These are phyloP conservation scores for Leccinum variicolor DNA, from an alignment of 768 basidiomycete species.

Conservation along the genomic window DNA sequence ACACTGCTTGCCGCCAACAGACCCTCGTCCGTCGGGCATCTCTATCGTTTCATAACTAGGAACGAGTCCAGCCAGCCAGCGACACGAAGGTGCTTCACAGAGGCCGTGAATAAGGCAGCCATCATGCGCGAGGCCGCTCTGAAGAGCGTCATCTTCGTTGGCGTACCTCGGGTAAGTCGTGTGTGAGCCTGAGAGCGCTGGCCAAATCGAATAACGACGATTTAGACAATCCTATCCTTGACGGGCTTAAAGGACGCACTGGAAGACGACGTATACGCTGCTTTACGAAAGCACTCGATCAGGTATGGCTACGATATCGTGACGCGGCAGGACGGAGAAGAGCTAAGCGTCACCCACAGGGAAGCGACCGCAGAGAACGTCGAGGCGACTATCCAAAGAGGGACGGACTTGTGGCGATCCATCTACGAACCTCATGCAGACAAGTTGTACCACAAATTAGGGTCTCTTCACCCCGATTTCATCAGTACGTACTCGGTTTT, in stretches of 20 bases:
- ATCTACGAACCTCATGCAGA: constrained; percentile 88
- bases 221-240: constrained; percentile 78
- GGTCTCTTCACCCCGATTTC: constrained; percentile 89
- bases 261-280: constrained; percentile 76
- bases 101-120: constrained; percentile 70
- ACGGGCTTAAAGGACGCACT: constrained; percentile 71
- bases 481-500: constrained; percentile 63
- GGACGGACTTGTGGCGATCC: constrained; percentile 73
- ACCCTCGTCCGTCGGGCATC: constrained; percentile 71
- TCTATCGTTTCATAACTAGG: constrained; percentile 76
- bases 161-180: constrained; percentile 71
- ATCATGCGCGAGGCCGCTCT: constrained; percentile 86
- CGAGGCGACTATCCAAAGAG: constrained; percentile 65
- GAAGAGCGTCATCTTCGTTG: constrained; percentile 88
- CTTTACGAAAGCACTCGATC: constrained; percentile 61
- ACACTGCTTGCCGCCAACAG: constrained; percentile 80
- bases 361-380: constrained; percentile 59
- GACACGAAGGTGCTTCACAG: constrained; percentile 44
- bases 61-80: constrained; percentile 37
- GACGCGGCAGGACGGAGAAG: constrained; percentile 16
- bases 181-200: neutral
- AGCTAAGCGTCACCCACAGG: constrained; percentile 38
- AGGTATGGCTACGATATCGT: constrained; percentile 41
- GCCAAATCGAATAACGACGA: constrained; percentile 8
- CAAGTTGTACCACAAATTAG: constrained; percentile 86